Percentiles rank a stretch among this genome's conserved stretches.
Conservation (phyloP, 208 protist genomes). For the Crithidia fasciculata region DNA sequence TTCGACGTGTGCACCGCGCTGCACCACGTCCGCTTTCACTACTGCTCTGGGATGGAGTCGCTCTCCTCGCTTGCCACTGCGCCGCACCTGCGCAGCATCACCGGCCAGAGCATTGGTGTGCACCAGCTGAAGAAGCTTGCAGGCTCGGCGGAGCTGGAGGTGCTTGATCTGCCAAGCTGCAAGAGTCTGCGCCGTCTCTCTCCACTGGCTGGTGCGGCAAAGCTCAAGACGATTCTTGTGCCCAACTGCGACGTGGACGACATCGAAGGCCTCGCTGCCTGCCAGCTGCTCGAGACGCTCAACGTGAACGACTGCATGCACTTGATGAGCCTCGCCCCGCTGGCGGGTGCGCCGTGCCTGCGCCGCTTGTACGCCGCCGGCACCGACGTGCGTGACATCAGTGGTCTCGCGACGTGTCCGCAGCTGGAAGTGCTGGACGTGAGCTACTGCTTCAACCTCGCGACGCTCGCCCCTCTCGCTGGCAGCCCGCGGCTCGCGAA, state of each 20-base stretch:
- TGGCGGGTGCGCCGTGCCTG: neutral
- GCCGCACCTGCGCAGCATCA: slow-evolving; percentile 1
- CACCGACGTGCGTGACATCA: slow-evolving; percentile 9
- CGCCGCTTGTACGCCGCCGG: neutral
- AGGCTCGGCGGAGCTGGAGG: slow-evolving; percentile 4
- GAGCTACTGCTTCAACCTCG: slow-evolving; percentile 15
- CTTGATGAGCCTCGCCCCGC: neutral
- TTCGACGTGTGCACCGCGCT: slow-evolving; percentile 6
- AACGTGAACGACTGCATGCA: slow-evolving; percentile 5
- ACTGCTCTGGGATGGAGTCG: slow-evolving; percentile 4
- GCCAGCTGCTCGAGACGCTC: neutral
- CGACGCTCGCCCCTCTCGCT: neutral
- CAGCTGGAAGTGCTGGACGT: slow-evolving; percentile 6
- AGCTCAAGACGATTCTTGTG: neutral
- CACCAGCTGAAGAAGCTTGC: neutral
- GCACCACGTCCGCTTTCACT: slow-evolving; percentile 9
- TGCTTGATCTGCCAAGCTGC: slow-evolving; percentile 11
- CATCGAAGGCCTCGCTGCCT: slow-evolving; percentile 8
- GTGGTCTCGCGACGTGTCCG: slow-evolving; percentile 5
- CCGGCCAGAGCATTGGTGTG: neutral
- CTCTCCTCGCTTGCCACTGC: neutral
- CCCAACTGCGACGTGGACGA: slow-evolving; percentile 13
- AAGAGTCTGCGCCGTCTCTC: slow-evolving; percentile 10
- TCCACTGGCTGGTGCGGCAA: neutral
- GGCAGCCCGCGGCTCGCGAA: neutral